Evolutionary conservation across 108 stramenopile genomes (phyloP), one percentile per base, ranked within the genome.

Genomic region (Stephanodiscus minutulus): DNA sequence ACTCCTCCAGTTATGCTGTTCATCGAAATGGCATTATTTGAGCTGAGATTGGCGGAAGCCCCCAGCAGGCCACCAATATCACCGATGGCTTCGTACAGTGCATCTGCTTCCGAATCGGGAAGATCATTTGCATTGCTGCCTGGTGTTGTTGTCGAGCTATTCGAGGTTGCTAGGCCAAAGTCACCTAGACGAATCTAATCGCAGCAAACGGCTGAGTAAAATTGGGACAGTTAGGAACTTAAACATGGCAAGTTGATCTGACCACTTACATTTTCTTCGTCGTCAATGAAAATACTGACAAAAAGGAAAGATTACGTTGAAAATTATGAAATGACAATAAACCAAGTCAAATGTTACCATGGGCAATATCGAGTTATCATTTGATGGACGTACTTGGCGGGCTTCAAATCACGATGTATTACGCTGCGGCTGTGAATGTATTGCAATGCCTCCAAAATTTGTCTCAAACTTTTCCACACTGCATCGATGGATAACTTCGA

Each of bases 1-100:
- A 94, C 93, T 31, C 93, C 93, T 22, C 87, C 87, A 27, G 93
- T 94, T 41, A 94, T 81, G 3, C 85, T 85, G 66, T 89, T 84
- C 29, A 62, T 76, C 11, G 78, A 74, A 41, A 48, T 29, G 24
- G 37, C 15, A 39, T 28, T 47, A 36, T 35, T 49, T n/a, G 72
- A 35, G 24, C 66, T 37, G 20, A 24, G 37, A 60, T 66, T 37
- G 41, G 37, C 43, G 20, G 49, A 25, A 44, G 33, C 28, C 17
- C 68, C 85, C 0, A 88, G 20, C 11, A 87, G 64, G 10, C 77
- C 73, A 17, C 74, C 69, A 49, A 85, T 76, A 56, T 85, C 78
- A 41, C 83, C 84, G 53, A 87, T 86, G 1, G 82, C 85, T 15
- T 81, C 82, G 44, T 91, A 82, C 10, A 87, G 56, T 9, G 74